Conservation (phyloP, 2,329 filamentous ascomycete species). For the Tothia fuscella region DNA sequence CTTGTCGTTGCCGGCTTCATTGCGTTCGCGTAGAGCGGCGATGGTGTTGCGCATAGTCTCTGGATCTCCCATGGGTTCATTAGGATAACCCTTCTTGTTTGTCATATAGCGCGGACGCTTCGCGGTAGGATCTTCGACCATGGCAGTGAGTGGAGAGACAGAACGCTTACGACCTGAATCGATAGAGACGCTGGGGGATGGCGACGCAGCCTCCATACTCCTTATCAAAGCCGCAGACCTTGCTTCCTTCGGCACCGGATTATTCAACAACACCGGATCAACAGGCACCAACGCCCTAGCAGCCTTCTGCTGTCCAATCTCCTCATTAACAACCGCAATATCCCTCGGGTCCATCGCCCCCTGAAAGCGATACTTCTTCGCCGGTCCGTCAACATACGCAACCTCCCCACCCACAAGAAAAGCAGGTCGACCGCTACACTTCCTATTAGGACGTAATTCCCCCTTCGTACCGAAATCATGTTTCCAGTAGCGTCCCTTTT, state of each 20-base stretch:
- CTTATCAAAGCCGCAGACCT: too few relatives aligned
- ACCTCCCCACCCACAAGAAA: constrained; percentile 9
- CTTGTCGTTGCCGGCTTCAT: constrained; percentile 3
- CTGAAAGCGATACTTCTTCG: not conserved
- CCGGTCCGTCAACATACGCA: not conserved
- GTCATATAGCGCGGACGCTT: too few relatives aligned
- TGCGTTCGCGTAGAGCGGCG: not conserved
- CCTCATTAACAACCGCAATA: constrained; percentile 1
- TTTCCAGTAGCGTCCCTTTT: constrained; percentile 21
- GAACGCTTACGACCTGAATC: too few relatives aligned
- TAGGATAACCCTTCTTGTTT: too few relatives aligned
- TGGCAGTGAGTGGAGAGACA: too few relatives aligned
- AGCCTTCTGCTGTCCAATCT: not conserved
- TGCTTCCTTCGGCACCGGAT: too few relatives aligned
- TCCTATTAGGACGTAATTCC: constrained; percentile 20
- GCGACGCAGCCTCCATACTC: too few relatives aligned
- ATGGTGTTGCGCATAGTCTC: not conserved
- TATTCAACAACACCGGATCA: too few relatives aligned
- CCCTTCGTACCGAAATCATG: constrained; percentile 27
- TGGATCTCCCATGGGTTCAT: too few relatives aligned
- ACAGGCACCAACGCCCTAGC: too few relatives aligned
- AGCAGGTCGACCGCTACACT: constrained; percentile 27
- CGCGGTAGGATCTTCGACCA: too few relatives aligned
- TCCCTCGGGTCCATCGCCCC: constrained; percentile 2
- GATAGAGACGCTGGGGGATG: too few relatives aligned